Evolutionary conservation across 208 protist genomes (phyloP), one percentile per base, ranked within the genome.

Genomic region (Trypanosoma theileri): DNA sequence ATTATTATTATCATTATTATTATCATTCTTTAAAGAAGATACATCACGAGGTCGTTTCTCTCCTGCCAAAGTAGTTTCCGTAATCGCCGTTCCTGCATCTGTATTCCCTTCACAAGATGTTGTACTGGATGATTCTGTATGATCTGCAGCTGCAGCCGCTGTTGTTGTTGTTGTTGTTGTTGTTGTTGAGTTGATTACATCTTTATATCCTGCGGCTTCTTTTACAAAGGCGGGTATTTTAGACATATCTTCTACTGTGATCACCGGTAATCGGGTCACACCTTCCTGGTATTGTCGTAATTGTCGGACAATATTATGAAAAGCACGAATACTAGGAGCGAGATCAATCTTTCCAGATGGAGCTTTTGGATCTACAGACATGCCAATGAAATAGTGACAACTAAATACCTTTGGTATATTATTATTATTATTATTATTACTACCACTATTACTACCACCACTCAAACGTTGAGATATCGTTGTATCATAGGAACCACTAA

Each of bases 301-400:
- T 66, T 89, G 74, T 4, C 79, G 71, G 16, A 95, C 77, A 52
- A 88, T 77, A 24, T 56, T 62, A 66, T 93, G 81, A 63, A 95
- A 95, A 1, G 73, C 75, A 22, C 65, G 69, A 55, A 95, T 93
- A 35, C 87, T 81, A 0, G 85, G 84, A 17, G 74, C 74, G 8
- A 93, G 75, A 64, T 92, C 82, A 57, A 95, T 88, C 45, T 76
- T 81, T 10, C 69, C 73, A 12, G 73, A 77, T 3, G 77, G 74
- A 19, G 88, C 63, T 46, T 58, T 82, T 50, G 69, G 58, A 62
- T 93, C 85, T 13, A 93, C 90, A 12, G 80, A 84, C 80, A 95
- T 90, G 40, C 87, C 90, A 65, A 95, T 88, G 73, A 84, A 92
- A 77, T 95, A 95, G 57, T 93, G 77, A 44, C 63, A 70, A 60